These are phyloP conservation scores for Cyathus striatus DNA, from an alignment of 768 basidiomycete genomes.

Conservation along the genomic window DNA sequence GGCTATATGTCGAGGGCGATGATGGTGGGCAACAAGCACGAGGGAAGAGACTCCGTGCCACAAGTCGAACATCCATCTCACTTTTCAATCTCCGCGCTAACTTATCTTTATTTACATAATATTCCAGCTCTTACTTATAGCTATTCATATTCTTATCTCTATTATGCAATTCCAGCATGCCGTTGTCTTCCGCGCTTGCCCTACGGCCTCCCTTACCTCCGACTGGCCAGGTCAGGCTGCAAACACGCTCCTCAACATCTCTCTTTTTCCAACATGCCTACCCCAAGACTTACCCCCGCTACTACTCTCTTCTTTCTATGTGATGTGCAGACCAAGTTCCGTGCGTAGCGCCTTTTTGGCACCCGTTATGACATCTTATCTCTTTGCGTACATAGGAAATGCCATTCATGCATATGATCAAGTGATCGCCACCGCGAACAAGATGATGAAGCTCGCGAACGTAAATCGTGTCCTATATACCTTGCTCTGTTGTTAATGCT, in stretches of 20 bases:
- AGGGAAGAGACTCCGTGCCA: too few relatives aligned
- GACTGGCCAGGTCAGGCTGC: too few relatives aligned
- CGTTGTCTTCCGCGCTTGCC: too few relatives aligned
- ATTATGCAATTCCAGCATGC: too few relatives aligned
- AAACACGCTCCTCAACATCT: too few relatives aligned
- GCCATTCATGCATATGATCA: slow-evolving; percentile 69
- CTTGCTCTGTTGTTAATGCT: background rate
- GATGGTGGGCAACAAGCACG: background rate
- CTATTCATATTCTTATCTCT: too few relatives aligned
- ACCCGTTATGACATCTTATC: background rate
- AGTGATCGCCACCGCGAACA: slow-evolving; percentile 64
- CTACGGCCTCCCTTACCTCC: too few relatives aligned
- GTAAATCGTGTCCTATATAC: slow-evolving; percentile 21
- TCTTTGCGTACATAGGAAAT: slow-evolving; percentile 15
- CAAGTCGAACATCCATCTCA: too few relatives aligned
- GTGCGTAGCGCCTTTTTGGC: slow-evolving; percentile 31
- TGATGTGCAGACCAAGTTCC: slow-evolving; percentile 76
- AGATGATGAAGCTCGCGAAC: slow-evolving; percentile 74
- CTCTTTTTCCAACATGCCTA: too few relatives aligned
- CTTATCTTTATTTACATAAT: too few relatives aligned
- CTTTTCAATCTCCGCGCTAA: too few relatives aligned
- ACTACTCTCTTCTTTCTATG: slow-evolving; percentile 71
- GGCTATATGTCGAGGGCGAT: slow-evolving; percentile 8
- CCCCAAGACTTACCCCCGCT: slow-evolving; percentile 23
- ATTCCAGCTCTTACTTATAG: too few relatives aligned